Evolutionary conservation across 352 stramenopile species (phyloP).

Genomic region (Globisporangium echinulatum): DNA sequence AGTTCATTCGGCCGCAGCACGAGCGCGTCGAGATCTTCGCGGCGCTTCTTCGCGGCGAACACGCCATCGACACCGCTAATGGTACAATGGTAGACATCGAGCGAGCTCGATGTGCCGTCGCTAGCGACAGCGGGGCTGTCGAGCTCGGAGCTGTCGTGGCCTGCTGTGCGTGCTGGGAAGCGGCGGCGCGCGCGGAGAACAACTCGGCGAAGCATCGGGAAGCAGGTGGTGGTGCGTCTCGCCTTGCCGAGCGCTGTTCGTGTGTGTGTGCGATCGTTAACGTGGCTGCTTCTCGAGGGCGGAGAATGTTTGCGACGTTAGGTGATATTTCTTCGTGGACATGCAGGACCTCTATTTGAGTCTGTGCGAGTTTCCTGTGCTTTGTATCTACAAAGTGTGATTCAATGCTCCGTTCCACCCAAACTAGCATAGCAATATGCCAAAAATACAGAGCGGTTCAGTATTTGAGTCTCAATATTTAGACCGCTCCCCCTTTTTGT

Average conservation of each 20-base stretch:
- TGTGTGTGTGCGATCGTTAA: background rate
- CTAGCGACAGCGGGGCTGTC: constrained; percentile 12
- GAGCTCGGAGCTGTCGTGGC: constrained; percentile 41
- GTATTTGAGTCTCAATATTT: too few relatives aligned
- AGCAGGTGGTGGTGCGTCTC: background rate
- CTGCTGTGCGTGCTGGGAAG: constrained; percentile 47
- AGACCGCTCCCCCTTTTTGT: too few relatives aligned
- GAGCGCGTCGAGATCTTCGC: constrained; percentile 11
- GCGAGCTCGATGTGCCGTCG: constrained; percentile 15
- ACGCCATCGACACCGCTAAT: constrained; percentile 26
- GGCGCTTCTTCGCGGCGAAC: constrained; percentile 7
- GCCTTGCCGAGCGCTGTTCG: background rate
- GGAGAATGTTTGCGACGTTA: too few relatives aligned
- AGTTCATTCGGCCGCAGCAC: constrained; percentile 7
- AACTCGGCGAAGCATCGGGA: constrained; percentile 50
- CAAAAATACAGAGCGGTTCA: too few relatives aligned
- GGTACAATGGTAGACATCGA: constrained; percentile 39
- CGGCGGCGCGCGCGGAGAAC: constrained; percentile 50
- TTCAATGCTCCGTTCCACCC: too few relatives aligned
- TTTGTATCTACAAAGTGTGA: too few relatives aligned
- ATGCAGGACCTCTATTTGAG: too few relatives aligned
- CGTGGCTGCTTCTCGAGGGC: too few relatives aligned
- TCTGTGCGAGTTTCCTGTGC: too few relatives aligned
- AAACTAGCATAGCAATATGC: too few relatives aligned
- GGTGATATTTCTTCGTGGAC: too few relatives aligned